A percentile compares a stretch with the other conserved stretches of the same genome.
These are phyloP conservation scores for Pseudomonodictys pantanalensis DNA, from an alignment of 495 filamentous ascomycete species.

Conservation along the genomic window DNA sequence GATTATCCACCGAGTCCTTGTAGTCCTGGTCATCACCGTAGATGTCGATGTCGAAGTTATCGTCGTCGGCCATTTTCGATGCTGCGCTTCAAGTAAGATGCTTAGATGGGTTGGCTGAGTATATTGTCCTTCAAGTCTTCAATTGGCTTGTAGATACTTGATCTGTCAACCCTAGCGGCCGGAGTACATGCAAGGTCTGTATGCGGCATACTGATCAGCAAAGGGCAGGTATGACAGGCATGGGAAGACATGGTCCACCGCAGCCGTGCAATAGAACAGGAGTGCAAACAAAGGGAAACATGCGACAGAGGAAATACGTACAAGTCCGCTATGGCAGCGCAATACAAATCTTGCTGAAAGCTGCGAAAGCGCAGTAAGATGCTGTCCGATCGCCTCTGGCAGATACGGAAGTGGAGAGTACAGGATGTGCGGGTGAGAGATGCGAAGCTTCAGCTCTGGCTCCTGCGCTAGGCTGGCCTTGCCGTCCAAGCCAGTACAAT, in stretches of 20 bases:
- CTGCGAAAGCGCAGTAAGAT: conserved; percentile 13
- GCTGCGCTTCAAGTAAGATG: conserved; percentile 10
- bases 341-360: conserved; percentile 18
- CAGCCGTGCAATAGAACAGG: conserved; percentile 1
- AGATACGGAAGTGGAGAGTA: conserved; percentile 30
- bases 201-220: conserved; percentile 20
- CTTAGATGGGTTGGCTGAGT: conserved; percentile 11
- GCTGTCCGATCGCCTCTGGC: conserved; percentile 34
- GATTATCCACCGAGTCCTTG: conserved; percentile 36
- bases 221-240: conserved; percentile 1
- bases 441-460: conserved; percentile 5
- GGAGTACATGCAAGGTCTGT: conserved; percentile 33
- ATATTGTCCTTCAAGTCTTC: conserved; percentile 11
- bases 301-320: conserved; percentile 31
- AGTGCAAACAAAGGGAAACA: conserved; percentile 1
- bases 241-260: conserved; percentile 4
- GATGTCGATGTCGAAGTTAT: conserved; percentile 98
- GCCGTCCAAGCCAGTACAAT: not conserved
- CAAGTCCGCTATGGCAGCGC: conserved; percentile 17
- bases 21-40: conserved; percentile 71
- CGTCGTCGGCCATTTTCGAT: conserved; percentile 82
- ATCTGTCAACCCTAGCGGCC: conserved; percentile 23
- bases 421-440: conserved; percentile 13
- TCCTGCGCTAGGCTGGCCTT: conserved; percentile 14
- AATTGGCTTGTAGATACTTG: conserved; percentile 35